A percentile compares a stretch with the other conserved stretches of the same genome.
Evolutionary conservation across 805 yeast genomes (phyloP).

Genomic region (Starmerella cellae): DNA sequence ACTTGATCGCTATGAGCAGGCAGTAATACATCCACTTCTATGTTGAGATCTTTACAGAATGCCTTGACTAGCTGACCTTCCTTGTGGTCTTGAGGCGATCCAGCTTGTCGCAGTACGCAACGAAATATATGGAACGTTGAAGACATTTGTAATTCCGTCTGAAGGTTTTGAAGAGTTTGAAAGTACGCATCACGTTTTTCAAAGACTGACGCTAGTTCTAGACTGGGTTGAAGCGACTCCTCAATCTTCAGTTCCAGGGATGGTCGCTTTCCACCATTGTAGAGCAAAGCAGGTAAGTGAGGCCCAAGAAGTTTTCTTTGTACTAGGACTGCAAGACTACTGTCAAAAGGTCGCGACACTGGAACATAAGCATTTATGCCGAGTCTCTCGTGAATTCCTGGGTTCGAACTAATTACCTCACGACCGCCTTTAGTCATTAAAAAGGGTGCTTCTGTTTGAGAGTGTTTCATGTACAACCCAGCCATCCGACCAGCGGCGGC

Average conservation of each 20-base stretch:
- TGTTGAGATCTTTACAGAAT: slow-evolving; percentile 36
- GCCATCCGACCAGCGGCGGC: slow-evolving; percentile 15
- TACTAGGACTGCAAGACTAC: slow-evolving; percentile 16
- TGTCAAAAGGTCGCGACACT: slow-evolving; percentile 17
- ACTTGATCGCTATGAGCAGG: slow-evolving; percentile 15
- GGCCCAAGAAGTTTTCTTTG: slow-evolving; percentile 9
- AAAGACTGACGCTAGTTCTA: slow-evolving; percentile 3
- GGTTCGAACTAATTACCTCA: slow-evolving; percentile 4
- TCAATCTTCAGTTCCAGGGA: slow-evolving; percentile 4
- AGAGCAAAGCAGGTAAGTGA: slow-evolving; percentile 1
- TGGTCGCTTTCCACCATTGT: slow-evolving; percentile 7
- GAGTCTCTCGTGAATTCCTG: slow-evolving; percentile 14
- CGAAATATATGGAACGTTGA: slow-evolving; percentile 25
- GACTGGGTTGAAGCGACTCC: slow-evolving; percentile 9
- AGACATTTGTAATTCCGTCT: slow-evolving; percentile 8
- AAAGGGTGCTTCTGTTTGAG: slow-evolving; percentile 8
- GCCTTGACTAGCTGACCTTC: slow-evolving; percentile 30
- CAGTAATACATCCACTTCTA: slow-evolving; percentile 32
- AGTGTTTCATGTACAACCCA: background rate
- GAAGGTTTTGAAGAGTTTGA: slow-evolving; percentile 5
- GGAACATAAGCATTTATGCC: slow-evolving; percentile 16
- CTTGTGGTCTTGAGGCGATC: slow-evolving; percentile 1
- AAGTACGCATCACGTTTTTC: slow-evolving; percentile 7
- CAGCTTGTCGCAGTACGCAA: slow-evolving; percentile 34
- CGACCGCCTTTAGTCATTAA: slow-evolving; percentile 2